Evolutionary conservation across 78 protist species (phyloP).

Genomic region (Dictyostelium firmibasis): DNA sequence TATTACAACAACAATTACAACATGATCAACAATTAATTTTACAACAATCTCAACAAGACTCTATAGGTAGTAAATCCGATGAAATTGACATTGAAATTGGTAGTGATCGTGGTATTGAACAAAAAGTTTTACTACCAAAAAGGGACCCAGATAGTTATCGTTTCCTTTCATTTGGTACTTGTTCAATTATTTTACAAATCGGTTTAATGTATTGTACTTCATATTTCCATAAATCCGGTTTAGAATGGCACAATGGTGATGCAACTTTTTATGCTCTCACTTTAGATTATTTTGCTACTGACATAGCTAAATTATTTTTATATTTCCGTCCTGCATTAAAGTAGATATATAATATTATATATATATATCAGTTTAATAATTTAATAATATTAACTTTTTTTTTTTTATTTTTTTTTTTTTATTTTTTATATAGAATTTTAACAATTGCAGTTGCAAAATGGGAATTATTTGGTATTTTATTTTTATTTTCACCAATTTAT

Average conservation of each 20-base stretch:
- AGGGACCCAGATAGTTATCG: conserved; percentile 20
- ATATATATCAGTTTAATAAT: no score
- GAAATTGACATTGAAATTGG: conserved; percentile 18
- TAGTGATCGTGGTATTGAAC: background rate
- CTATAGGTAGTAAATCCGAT: background rate
- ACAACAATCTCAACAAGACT: background rate
- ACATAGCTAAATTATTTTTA: conserved; percentile 21
- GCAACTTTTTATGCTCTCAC: conserved; percentile 58
- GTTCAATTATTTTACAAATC: conserved; percentile 21
- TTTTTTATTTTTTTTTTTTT: background rate
- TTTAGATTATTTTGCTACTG: conserved; percentile 41
- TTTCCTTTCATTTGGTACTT: conserved; percentile 39
- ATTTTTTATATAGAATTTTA: background rate
- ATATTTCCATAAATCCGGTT: conserved; percentile 59
- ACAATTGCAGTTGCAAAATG: conserved; percentile 69
- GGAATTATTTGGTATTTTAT: conserved; percentile 43
- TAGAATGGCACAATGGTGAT: conserved; percentile 66
- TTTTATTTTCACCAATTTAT: conserved; percentile 25
- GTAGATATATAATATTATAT: background rate
- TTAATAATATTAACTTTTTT: background rate
- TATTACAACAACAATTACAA: background rate
- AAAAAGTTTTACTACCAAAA: background rate
- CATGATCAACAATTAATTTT: background rate
- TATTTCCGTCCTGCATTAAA: background rate
- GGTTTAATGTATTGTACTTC: conserved; percentile 55